These are phyloP conservation scores for Fusarium sp. DNA, from an alignment of 2,329 filamentous ascomycete genomes.

Conservation along the genomic window DNA sequence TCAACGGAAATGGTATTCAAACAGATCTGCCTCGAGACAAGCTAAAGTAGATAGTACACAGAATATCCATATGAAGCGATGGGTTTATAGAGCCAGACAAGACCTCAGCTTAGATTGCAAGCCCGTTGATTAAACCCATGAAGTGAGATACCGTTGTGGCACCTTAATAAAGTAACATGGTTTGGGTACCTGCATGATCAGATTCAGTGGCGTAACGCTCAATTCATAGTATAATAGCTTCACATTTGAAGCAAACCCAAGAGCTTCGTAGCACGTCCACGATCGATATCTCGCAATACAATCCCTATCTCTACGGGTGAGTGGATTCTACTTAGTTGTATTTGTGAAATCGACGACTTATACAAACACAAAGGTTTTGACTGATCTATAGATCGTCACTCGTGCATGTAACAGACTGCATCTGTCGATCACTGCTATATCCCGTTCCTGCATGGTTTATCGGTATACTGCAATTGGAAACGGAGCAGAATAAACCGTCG, in stretches of 20 bases:
- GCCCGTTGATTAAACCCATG: not conserved
- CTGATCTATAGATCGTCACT: not conserved
- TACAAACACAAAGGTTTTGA: not conserved
- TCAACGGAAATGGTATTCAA: not conserved
- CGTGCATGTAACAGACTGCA: not conserved
- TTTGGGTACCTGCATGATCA: constrained; percentile 25
- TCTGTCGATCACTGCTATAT: constrained; percentile 1
- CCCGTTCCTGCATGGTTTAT: constrained; percentile 1
- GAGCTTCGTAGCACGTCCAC: not conserved
- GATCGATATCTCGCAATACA: not conserved
- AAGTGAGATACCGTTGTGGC: not conserved
- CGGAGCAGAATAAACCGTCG: not conserved
- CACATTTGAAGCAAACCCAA: not conserved
- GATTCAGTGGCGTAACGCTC: constrained; percentile 3
- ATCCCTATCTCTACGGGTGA: not conserved
- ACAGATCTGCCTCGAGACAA: not conserved
- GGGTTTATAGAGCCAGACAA: not conserved
- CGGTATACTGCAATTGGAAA: not conserved
- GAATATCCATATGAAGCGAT: not conserved
- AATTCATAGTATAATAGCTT: not conserved
- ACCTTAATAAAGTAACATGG: not conserved
- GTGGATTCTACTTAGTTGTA: not conserved
- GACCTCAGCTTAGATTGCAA: not conserved
- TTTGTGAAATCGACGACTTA: not conserved
- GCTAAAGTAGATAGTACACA: not conserved